Base-by-base conservation (phyloP, 2,329 filamentous ascomycete genomes). In the Claviceps africana region DNA sequence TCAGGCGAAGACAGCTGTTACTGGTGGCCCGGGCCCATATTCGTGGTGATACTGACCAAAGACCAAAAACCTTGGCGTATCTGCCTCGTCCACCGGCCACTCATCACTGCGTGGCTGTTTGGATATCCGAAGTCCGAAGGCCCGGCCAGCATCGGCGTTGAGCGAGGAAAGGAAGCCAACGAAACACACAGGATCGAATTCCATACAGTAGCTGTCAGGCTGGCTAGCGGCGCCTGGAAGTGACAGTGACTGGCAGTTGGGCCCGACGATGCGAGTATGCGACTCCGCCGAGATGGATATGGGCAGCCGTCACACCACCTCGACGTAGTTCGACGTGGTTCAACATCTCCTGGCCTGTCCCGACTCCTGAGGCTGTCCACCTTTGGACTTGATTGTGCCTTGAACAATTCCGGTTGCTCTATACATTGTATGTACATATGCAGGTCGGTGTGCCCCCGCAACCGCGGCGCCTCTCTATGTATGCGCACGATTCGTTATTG, bases 221-320 rank as follows among this genome's bases (percentile, higher is more conserved):
- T 25, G 11, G 44, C 33, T 10, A 11, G n/a, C 25, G 40, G 22
- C 10, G 13, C 40, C 31, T 48, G 7, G 21, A 3, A 35, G 8
- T 19, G 35, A 30, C 47, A 44, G 39, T 4, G 3, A 15, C n/a
- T n/a, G n/a, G n/a, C n/a, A 44, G 21, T 51, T 53, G 39, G 52
- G 46, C 49, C 49, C 52, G 39, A 35, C 42, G 45, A 49, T 51
- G 50, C 48, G 50, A 51, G 45, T 47, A 30, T 31, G 28, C 28
- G 50, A 51, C 49, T 47, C 30, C 39, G 28, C 28, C 31, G 42
- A 42, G 31, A 39, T 9, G 31, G 50, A 21, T 13, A 47, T 51
- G 44, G 48, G 44, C 35, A 51, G 37, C 45, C 31, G 52, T 54
- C 49, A 51, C 45, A 49, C 49, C 52, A 51, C 52, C 31, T 31